Percentiles rank a stretch among this genome's conserved stretches.
Evolutionary conservation across 352 stramenopile species (phyloP).

Genomic region (Phytophthora idaei): DNA sequence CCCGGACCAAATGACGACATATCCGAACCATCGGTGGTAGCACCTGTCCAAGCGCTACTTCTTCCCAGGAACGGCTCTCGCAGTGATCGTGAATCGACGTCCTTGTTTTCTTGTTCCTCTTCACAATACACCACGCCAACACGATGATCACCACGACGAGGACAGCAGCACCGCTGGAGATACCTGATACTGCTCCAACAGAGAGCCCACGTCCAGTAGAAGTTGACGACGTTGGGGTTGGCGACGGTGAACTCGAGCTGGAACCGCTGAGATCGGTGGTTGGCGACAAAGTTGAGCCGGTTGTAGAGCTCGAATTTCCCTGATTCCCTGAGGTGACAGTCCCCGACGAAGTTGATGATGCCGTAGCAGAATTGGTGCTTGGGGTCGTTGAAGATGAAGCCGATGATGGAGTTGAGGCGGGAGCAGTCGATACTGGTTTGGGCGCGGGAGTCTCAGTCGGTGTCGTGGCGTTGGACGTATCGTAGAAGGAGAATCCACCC

Average conservation of each 20-base stretch:
- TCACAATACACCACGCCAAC: not conserved
- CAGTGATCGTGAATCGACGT: not conserved
- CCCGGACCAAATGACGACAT: constrained; percentile 2
- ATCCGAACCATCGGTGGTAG: constrained; percentile 7
- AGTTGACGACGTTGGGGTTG: not conserved
- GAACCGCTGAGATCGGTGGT: not conserved
- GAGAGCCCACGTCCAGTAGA: not conserved
- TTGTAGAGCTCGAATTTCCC: constrained; percentile 16
- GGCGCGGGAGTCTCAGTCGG: too few species aligned
- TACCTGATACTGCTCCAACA: not conserved
- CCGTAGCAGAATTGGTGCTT: too few species aligned
- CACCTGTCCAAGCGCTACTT: constrained; percentile 8
- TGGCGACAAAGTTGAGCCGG: not conserved
- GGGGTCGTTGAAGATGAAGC: too few species aligned
- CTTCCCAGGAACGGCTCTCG: not conserved
- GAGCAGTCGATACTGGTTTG: too few species aligned
- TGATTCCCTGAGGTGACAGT: too few species aligned
- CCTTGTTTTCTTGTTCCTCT: not conserved
- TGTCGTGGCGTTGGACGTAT: too few species aligned
- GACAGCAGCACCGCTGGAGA: not conserved
- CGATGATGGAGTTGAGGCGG: too few species aligned
- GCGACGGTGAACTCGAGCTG: not conserved
- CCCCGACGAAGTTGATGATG: too few species aligned
- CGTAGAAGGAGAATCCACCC: too few species aligned
- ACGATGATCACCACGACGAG: constrained; percentile 8